A percentile compares a stretch with the other conserved stretches of the same genome.
phyloP scores from a whole-genome alignment of 2,329 filamentous ascomycete species.

The Aspergillus brasiliensis region DNA sequence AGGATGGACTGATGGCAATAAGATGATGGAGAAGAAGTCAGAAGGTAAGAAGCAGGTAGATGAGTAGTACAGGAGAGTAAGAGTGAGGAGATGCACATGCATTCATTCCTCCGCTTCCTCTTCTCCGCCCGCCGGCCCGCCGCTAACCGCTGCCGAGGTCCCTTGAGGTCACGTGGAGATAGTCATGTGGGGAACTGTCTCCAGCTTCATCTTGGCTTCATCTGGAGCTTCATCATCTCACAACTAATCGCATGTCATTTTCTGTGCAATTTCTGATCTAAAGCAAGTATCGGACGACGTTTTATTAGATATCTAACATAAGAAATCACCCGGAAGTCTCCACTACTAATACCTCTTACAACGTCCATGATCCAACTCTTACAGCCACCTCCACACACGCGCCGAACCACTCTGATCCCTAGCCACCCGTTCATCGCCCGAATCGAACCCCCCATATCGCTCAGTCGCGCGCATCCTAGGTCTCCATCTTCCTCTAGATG shows the following conservation, averaged over 20 bases:
- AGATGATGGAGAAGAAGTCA: no score
- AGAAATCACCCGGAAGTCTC: not conserved
- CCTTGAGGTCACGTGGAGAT: not conserved
- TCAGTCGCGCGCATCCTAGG: not conserved
- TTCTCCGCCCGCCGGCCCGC: conserved; percentile 3
- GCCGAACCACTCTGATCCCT: no score
- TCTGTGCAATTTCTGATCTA: no score
- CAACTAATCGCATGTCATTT: no score
- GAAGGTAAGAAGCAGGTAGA: not conserved
- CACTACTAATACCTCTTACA: no score
- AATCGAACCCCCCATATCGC: not conserved
- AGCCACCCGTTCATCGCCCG: not conserved
- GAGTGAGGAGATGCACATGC: not conserved
- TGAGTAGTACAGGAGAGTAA: not conserved
- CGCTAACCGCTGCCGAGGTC: conserved; percentile 4
- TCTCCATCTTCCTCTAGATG: not conserved
- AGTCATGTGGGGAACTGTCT: no score
- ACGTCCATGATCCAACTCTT: not conserved
- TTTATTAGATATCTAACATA: no score
- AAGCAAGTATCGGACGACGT: no score
- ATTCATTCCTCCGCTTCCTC: not conserved
- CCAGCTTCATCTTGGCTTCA: no score
- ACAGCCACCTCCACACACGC: not conserved
- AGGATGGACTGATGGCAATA: not conserved
- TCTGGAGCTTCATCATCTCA: no score